Evolutionary conservation across 2,329 filamentous ascomycete genomes (phyloP), one percentile per base, ranked within the genome.

Genomic region (Escovopsis sp.): DNA sequence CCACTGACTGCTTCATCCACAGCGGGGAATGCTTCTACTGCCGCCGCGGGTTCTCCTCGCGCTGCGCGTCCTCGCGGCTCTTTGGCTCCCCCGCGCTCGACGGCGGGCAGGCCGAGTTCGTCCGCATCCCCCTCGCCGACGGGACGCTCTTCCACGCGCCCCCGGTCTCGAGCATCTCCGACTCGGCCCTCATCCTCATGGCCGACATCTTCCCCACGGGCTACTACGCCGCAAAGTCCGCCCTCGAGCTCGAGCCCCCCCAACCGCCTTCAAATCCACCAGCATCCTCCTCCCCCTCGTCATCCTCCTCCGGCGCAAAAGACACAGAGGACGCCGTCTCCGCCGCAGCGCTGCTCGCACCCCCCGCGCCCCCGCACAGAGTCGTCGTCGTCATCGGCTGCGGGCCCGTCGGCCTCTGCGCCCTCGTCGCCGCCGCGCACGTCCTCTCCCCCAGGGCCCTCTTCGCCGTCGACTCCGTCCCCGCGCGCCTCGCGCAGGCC

Each of bases 141-240:
- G 77, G 77, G 33, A 93, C 85, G 1, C 75, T 81, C n/a, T 72
- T 87, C 55, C 81, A 80, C 53, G 80, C 85, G 0, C 61, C 74
- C 2, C 15, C 15, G 15, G 15, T 15, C 15, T 75, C 72, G 8
- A 53, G 50, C n/a, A 81, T 93, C 45, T 75, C 80, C 18, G 80
- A 89, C 51, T 73, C 82, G 49, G 77, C 77, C 33, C 69, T 93
- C 39, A 77, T 93, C 6, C 71, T 94, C 26, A 94, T 94, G 87
- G 86, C 85, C 12, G 87, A 94, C 56, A 93, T 94, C 53, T 94
- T 91, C 61, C 87, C 87, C 1, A 85, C 80, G 0, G 84, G 88
- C 7, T 94, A 77, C 63, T 94, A 88, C 52, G 87, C 85, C 6
- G 84, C 84, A 4, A 71, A 73, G 44, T 91, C 86, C 54, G 88